phyloP scores from a whole-genome alignment of 306 rosid genomes.

The Cicer pinnatifidum region DNA sequence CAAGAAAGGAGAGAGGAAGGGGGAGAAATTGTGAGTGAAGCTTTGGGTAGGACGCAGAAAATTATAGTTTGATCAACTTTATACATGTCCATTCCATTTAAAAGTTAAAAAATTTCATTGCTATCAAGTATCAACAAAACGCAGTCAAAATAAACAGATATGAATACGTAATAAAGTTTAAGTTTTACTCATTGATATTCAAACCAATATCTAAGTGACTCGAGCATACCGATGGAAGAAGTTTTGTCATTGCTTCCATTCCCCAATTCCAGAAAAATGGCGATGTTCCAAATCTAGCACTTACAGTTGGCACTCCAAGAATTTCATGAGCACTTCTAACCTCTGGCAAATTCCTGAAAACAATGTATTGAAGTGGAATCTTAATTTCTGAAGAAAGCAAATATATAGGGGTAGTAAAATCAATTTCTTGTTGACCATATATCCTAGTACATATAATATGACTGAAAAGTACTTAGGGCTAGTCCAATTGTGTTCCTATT shows the following conservation, averaged over 20 bases:
- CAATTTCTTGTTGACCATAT: constrained; percentile 25
- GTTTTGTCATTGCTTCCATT: constrained; percentile 78
- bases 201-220: constrained; percentile 26
- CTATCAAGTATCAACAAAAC: neutral
- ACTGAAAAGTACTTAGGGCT: constrained; percentile 18
- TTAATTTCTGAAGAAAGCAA: constrained; percentile 47
- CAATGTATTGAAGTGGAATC: constrained; percentile 47
- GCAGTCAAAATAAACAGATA: neutral
- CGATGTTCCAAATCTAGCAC: constrained; percentile 95
- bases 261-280: constrained; percentile 99
- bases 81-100: neutral
- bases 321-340: constrained; percentile 84
- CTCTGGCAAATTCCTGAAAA: constrained; percentile 90
- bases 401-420: constrained; percentile 40
- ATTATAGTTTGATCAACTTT: neutral
- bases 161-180: neutral
- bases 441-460: constrained; percentile 22
- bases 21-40: neutral
- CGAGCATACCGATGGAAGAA: constrained; percentile 68
- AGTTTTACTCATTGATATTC: neutral
- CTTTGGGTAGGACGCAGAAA: neutral
- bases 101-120: neutral
- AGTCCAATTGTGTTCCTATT: neutral
- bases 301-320: constrained; percentile 85
- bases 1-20: constrained; percentile 16